phyloP scores from a whole-genome alignment of 176 grass and related monocot species.

The Musa itinerans region DNA sequence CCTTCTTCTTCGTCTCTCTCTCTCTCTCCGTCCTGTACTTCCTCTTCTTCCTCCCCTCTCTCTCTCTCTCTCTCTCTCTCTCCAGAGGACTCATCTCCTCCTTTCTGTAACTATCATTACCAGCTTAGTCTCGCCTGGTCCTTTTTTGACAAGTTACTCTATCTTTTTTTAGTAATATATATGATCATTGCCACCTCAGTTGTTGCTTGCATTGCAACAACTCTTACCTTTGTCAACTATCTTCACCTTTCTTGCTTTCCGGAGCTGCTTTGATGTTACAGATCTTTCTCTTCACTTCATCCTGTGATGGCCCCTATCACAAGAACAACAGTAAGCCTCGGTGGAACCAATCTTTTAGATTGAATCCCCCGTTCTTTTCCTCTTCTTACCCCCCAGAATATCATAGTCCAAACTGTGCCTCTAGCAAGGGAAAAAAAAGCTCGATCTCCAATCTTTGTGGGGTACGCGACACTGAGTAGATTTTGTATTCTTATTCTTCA shows the following conservation, averaged over 20 bases:
- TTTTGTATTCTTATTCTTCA: slow-evolving; percentile 29
- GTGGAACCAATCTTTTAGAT: too few relatives aligned
- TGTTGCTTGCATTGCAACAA: background rate
- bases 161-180: background rate
- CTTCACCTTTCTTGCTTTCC: background rate
- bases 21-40: background rate
- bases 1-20: background rate
- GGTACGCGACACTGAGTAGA: background rate
- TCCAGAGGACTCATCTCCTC: background rate
- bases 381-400: background rate
- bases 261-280: background rate
- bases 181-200: background rate
- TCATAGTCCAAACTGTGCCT: too few relatives aligned
- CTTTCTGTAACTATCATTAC: too few relatives aligned
- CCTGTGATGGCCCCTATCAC: background rate
- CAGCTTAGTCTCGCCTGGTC: background rate
- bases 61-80: background rate
- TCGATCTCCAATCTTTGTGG: background rate
- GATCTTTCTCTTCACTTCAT: background rate
- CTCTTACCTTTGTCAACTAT: background rate
- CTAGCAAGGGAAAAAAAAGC: too few relatives aligned
- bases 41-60: background rate
- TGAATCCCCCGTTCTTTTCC: background rate
- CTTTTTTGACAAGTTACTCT: background rate
- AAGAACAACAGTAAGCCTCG: background rate